Conservation (phyloP, 164 flowering plant species). For the Magnolia kwangsiensis region DNA sequence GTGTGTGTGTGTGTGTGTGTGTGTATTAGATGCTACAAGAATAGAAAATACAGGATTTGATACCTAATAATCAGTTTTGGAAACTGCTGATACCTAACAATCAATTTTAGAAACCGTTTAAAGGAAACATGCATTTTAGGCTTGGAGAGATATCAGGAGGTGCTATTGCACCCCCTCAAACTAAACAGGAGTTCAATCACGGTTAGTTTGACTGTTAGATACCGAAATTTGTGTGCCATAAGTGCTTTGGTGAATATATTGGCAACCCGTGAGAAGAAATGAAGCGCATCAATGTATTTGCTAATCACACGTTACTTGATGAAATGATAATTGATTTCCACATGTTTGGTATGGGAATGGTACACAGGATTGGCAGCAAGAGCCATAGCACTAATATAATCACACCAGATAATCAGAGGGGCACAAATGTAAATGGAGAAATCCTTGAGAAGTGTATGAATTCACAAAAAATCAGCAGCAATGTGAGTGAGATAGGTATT, state of each 20-base stretch:
- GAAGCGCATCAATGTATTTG: neutral
- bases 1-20: too few relatives aligned
- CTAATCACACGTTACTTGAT: neutral
- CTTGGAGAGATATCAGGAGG: too few relatives aligned
- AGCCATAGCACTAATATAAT: neutral
- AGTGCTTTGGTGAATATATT: neutral
- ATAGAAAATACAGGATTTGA: too few relatives aligned
- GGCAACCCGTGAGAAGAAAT: neutral
- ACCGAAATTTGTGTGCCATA: neutral
- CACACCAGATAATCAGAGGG: neutral
- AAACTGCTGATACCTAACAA: too few relatives aligned
- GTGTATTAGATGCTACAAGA: too few relatives aligned
- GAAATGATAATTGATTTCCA: neutral
- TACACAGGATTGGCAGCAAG: neutral
- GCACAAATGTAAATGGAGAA: neutral
- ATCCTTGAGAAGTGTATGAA: too few relatives aligned
- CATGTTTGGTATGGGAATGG: neutral
- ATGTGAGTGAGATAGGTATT: neutral
- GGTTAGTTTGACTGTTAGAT: neutral
- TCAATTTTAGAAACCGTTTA: too few relatives aligned
- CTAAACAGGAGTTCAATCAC: neutral
- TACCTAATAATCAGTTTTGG: too few relatives aligned
- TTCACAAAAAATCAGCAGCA: neutral
- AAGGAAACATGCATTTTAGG: too few relatives aligned
- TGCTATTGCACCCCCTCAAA: neutral